Percentiles rank a stretch among this genome's conserved stretches.
Evolutionary conservation across 345 rosid species (phyloP).

Genomic region (Acer yangbiense): DNA sequence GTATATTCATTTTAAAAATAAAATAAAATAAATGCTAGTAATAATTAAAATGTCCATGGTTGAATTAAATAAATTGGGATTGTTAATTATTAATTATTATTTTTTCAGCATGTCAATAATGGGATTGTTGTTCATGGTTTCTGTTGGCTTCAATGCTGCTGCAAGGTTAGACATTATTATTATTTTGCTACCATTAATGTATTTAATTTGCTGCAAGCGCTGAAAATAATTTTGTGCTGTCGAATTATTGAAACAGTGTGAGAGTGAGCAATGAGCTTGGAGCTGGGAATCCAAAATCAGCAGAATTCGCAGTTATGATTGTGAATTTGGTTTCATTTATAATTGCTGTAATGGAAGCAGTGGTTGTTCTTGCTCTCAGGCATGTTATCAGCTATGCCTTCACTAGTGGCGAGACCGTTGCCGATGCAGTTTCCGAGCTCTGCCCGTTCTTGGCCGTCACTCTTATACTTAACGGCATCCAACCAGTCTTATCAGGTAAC

Average conservation of each 20-base stretch:
- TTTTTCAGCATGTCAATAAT: conserved; percentile 53
- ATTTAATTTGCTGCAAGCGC: too few relatives aligned
- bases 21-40: too few relatives aligned
- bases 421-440: too few relatives aligned
- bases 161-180: conserved; percentile 52
- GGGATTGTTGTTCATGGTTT: conserved; percentile 70
- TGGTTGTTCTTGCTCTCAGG: too few relatives aligned
- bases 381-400: too few relatives aligned
- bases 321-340: conserved; percentile 48
- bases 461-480: conserved; percentile 51
- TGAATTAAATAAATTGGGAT: too few relatives aligned
- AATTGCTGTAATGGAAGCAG: conserved; percentile 21
- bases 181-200: too few relatives aligned
- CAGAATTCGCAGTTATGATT: conserved; percentile 46
- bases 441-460: conserved; percentile 41
- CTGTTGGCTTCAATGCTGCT: conserved; percentile 90
- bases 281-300: conserved; percentile 72
- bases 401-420: too few relatives aligned
- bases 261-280: conserved; percentile 77
- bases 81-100: too few relatives aligned
- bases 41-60: too few relatives aligned
- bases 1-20: too few relatives aligned
- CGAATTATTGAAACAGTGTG: conserved; percentile 38
- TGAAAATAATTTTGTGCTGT: neutral
- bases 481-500: conserved; percentile 72